Conservation (phyloP, 371 early-diverging fungal genomes). For the Thermomucor indicae-seudaticae region DNA sequence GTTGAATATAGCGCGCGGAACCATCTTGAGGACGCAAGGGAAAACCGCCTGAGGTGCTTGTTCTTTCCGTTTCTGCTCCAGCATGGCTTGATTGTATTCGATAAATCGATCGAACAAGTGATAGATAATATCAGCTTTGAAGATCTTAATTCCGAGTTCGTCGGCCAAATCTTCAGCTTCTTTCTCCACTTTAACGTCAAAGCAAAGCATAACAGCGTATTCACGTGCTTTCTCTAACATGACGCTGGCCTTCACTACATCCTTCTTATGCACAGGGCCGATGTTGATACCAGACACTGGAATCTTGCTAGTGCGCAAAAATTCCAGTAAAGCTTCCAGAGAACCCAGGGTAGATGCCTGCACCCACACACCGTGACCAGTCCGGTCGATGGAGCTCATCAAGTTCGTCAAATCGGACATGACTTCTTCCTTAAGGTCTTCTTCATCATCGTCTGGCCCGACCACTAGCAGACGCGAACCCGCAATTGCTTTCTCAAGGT, state of each 20-base stretch:
- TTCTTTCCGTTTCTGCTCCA: slow-evolving; percentile 86
- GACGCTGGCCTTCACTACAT: slow-evolving; percentile 90
- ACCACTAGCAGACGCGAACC: slow-evolving; percentile 96
- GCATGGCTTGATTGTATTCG: slow-evolving; percentile 70
- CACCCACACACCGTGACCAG: slow-evolving; percentile 97
- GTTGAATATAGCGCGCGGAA: slow-evolving; percentile 95
- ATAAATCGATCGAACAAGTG: slow-evolving; percentile 98
- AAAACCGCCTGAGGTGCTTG: slow-evolving; percentile 91
- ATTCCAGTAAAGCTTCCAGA: slow-evolving; percentile 97
- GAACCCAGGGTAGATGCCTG: slow-evolving; percentile 99
- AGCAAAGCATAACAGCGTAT: slow-evolving; percentile 95
- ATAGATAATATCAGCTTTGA: slow-evolving; percentile 99
- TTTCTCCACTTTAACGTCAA: slow-evolving; percentile 98
- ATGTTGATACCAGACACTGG: slow-evolving; percentile 98
- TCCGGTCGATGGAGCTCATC: slow-evolving; percentile 78
- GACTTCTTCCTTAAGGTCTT: slow-evolving; percentile 90
- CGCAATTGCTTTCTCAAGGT: slow-evolving; percentile 98
- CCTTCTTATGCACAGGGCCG: slow-evolving; percentile 99
- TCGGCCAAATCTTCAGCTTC: slow-evolving; percentile 96
- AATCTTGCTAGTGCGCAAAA: slow-evolving; percentile 92
- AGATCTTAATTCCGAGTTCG: slow-evolving; percentile 89
- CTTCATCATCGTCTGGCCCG: slow-evolving; percentile 96
- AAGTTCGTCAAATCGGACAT: slow-evolving; percentile 86
- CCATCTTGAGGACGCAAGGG: slow-evolving; percentile 95
- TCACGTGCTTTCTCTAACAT: slow-evolving; percentile 94